phyloP scores from a whole-genome alignment of 2,329 filamentous ascomycete species.

The Fusarium transvaalense region DNA sequence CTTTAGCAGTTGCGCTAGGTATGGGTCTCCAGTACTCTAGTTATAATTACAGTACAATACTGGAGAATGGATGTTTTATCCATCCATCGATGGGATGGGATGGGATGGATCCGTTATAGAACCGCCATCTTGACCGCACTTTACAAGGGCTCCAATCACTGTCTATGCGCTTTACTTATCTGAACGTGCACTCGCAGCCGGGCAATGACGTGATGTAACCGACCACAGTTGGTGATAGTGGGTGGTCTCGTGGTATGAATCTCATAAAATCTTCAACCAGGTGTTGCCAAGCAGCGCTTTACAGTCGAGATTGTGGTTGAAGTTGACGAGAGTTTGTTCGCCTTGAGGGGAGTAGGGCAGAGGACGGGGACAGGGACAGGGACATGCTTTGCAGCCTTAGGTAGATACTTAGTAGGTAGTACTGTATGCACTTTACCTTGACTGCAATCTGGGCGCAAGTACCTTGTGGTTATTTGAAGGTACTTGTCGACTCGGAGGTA shows the following conservation, averaged over 20 bases:
- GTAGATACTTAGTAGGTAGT: too few species aligned
- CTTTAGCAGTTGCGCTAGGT: not conserved
- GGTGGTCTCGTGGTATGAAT: not conserved
- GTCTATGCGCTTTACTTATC: not conserved
- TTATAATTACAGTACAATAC: not conserved
- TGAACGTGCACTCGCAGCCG: constrained; percentile 4
- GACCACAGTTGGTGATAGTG: constrained; percentile 15
- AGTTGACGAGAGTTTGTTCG: constrained; percentile 32
- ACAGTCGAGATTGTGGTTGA: constrained; percentile 21
- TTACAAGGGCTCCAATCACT: not conserved
- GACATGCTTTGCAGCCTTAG: constrained; percentile 10
- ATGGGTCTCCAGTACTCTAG: constrained; percentile 21
- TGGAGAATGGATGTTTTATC: constrained; percentile 19
- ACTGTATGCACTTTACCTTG: constrained; percentile 2
- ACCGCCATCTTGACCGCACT: constrained; percentile 12
- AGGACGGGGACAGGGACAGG: constrained; percentile 16
- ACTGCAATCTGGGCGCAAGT: constrained; percentile 20
- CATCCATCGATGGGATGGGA: constrained; percentile 15
- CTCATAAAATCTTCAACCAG: constrained; percentile 2
- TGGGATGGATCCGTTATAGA: constrained; percentile 13
- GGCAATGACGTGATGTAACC: constrained; percentile 33
- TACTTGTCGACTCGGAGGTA: constrained; percentile 33
- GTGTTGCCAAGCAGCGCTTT: constrained; percentile 4
- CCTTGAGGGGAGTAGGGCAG: not conserved
- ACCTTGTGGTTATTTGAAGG: constrained; percentile 15